phyloP scores from a whole-genome alignment of 1,284 basidiomycete genomes.

The Sparassis latifolia region DNA sequence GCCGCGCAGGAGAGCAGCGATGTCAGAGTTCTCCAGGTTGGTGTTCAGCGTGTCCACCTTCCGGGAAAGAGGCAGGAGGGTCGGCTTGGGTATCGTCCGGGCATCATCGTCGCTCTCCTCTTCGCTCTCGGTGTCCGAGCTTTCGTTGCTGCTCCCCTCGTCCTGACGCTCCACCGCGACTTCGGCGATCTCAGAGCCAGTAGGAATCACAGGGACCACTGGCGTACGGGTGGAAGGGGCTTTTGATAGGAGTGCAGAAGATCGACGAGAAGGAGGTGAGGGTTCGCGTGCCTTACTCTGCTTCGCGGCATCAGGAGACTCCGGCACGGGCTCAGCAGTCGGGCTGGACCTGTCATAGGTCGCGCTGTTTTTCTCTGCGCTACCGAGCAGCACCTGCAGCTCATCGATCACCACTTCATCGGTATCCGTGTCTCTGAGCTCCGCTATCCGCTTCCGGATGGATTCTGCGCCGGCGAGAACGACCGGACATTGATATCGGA shows the following conservation, averaged over 20 bases:
- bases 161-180: conserved; percentile 22
- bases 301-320: neutral
- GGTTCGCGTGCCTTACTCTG: neutral
- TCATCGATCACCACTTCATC: conserved; percentile 12
- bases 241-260: neutral
- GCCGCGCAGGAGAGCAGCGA: conserved; percentile 22
- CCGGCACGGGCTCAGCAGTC: neutral
- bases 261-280: neutral
- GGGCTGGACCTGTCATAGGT: conserved; percentile 5
- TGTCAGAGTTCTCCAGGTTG: conserved; percentile 6
- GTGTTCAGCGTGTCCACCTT: neutral
- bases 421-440: conserved; percentile 10
- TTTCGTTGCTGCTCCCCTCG: conserved; percentile 25
- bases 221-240: neutral
- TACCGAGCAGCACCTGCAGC: conserved; percentile 11
- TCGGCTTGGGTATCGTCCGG: neutral
- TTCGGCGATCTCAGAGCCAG: conserved; percentile 24
- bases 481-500: conserved; percentile 16
- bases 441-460: conserved; percentile 13
- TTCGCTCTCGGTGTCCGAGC: conserved; percentile 16
- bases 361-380: conserved; percentile 1
- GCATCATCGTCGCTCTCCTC: conserved; percentile 2
- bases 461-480: conserved; percentile 13
- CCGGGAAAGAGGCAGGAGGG: too few relatives aligned
- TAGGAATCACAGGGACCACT: conserved; percentile 13